phyloP scores from a whole-genome alignment of 257 asterid species.

The Ilex aquifolium region DNA sequence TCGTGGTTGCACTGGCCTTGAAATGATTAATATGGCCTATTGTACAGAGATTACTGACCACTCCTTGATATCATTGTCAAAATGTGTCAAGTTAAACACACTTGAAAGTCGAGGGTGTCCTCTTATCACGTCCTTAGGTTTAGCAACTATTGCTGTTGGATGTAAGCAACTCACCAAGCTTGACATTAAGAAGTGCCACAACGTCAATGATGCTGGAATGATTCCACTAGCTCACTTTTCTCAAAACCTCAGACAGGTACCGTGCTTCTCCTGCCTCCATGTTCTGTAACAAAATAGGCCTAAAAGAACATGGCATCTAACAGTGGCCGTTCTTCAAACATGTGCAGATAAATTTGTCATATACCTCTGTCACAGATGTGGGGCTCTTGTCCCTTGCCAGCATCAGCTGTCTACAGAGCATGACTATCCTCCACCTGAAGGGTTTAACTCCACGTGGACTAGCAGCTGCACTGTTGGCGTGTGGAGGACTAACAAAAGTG shows the following conservation, averaged over 20 bases:
- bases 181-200: slow-evolving; percentile 71
- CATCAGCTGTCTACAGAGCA: slow-evolving; percentile 69
- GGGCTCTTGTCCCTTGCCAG: slow-evolving; percentile 75
- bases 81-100: slow-evolving; percentile 58
- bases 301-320: not conserved
- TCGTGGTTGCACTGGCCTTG: slow-evolving; percentile 66
- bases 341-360: slow-evolving; percentile 71
- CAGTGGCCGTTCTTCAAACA: not conserved
- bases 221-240: slow-evolving; percentile 66
- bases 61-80: slow-evolving; percentile 60
- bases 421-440: slow-evolving; percentile 54
- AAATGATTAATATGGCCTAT: slow-evolving; percentile 64
- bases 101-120: slow-evolving; percentile 82
- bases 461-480: slow-evolving; percentile 63
- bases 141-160: slow-evolving; percentile 64
- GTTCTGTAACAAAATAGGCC: not conserved
- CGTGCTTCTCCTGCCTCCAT: not conserved
- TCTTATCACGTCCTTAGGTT: slow-evolving; percentile 62
- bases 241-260: slow-evolving; percentile 82
- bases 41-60: slow-evolving; percentile 52
- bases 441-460: slow-evolving; percentile 67
- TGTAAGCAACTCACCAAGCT: slow-evolving; percentile 64
- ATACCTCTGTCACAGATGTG: slow-evolving; percentile 67
- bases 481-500: slow-evolving; percentile 76
- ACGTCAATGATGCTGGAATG: slow-evolving; percentile 72